Conservation (phyloP, 805 yeast genomes). For the Nadsonia fulvescens region DNA sequence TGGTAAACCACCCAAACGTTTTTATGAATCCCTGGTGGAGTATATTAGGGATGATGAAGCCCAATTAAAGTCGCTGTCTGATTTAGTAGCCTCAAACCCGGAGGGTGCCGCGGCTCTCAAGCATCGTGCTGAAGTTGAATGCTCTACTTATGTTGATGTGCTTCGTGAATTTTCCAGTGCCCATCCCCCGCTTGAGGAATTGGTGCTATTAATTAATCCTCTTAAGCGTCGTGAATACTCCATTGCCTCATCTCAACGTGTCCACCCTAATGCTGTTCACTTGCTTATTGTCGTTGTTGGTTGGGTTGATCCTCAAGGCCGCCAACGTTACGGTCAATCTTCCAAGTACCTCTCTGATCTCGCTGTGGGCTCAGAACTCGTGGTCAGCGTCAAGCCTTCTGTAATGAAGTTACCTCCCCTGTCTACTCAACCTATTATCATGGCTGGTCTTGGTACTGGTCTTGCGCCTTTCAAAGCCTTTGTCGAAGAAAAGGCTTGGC, state of each 20-base stretch:
- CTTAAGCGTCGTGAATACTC: slow-evolving; percentile 95
- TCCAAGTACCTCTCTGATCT: slow-evolving; percentile 78
- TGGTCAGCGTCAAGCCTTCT: slow-evolving; percentile 88
- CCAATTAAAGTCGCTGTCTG: slow-evolving; percentile 41
- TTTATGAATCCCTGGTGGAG: slow-evolving; percentile 65
- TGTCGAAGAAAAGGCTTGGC: slow-evolving; percentile 89
- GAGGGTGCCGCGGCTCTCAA: slow-evolving; percentile 78
- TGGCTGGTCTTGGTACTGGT: slow-evolving; percentile 97
- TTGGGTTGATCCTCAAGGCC: slow-evolving; percentile 77
- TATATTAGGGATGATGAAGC: slow-evolving; percentile 60
- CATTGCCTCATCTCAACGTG: slow-evolving; percentile 86
- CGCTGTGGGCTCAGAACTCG: slow-evolving; percentile 63
- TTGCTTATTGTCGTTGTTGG: slow-evolving; percentile 87
- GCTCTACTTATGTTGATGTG: slow-evolving; percentile 63
- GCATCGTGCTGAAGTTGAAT: slow-evolving; percentile 69
- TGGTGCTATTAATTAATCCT: slow-evolving; percentile 61
- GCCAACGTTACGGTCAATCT: slow-evolving; percentile 84
- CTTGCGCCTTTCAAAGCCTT: slow-evolving; percentile 97
- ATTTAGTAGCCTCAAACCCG: no score
- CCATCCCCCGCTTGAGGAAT: slow-evolving; percentile 52
- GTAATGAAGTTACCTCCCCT: slow-evolving; percentile 90
- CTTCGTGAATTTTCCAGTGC: slow-evolving; percentile 66
- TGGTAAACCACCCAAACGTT: slow-evolving; percentile 91
- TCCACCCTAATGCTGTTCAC: slow-evolving; percentile 84
- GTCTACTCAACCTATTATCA: slow-evolving; percentile 75